Conservation (phyloP, 306 rosid genomes). For the Ammopiptanthus mongolicus region DNA sequence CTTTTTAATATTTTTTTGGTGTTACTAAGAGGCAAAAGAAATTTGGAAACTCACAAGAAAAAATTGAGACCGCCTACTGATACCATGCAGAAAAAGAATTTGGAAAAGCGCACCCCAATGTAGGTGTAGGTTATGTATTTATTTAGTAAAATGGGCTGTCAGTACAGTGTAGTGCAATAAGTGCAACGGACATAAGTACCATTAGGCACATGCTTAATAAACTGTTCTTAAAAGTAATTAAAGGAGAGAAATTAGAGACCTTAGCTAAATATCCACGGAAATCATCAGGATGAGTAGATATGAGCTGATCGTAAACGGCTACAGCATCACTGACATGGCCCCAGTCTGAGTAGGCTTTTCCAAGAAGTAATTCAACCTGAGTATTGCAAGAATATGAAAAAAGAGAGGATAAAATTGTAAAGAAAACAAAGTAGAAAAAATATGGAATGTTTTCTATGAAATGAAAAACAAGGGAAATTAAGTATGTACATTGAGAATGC, state of each 20-base stretch:
- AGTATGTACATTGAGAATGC: background rate
- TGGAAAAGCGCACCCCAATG: no score
- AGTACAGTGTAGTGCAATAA: no score
- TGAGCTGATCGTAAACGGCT: constrained; percentile 75
- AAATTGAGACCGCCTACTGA: no score
- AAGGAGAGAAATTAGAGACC: constrained; percentile 35
- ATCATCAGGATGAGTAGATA: constrained; percentile 68
- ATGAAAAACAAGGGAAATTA: background rate
- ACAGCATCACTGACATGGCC: constrained; percentile 90
- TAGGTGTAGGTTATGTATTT: no score
- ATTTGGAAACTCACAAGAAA: no score
- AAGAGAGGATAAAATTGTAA: background rate
- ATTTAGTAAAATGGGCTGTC: background rate
- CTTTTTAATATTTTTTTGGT: no score
- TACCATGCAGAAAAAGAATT: no score
- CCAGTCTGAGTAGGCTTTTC: constrained; percentile 94
- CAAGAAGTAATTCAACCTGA: constrained; percentile 95
- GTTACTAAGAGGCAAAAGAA: no score
- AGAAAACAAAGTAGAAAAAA: no score
- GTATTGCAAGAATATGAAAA: background rate
- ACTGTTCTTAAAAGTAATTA: background rate
- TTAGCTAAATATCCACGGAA: constrained; percentile 96
- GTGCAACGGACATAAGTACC: background rate
- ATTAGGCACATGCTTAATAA: background rate
- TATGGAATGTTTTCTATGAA: no score